Base-by-base conservation (phyloP, 257 asterid species). In the Ilex asprella region DNA sequence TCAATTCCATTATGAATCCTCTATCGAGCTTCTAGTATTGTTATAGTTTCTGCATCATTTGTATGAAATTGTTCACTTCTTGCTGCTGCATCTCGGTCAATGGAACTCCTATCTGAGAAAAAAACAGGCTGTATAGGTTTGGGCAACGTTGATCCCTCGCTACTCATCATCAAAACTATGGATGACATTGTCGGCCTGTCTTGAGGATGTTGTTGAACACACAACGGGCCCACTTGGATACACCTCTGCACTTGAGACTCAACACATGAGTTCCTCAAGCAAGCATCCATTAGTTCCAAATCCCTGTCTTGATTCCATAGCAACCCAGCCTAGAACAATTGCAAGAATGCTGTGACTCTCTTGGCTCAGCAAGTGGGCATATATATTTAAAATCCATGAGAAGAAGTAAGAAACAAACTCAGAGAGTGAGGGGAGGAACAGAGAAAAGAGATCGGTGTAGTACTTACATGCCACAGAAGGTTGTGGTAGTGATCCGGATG, bases 131-230 rank as follows among this genome's bases (percentile, higher is more conserved):
- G 75, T 31, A 73, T 75, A 6, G 85, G 79, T 44, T 68, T 70
- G 35, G 87, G 76, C 3, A 81, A 68, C 41, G 43, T 41, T 10
- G 14, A 7, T 10, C 69, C 35, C 62, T 75, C 78, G 7, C 71
- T 68, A 2, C 67, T 72, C 59, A 81, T 57, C 84, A 82, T 81
- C 16, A 65, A 60, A 32, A 81, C 65, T 11, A 63, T 75, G 1
- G 67, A 66, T 2, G 86, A 75, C 84, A 84, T 84, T 52, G 55
- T 67, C 3, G 87, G 87, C 31, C 87, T 63, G 35, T 84, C 84
- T 12, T 70, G 73, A 21, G 86, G 79, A 31, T 29, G 65, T 39
- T 63, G 61, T 27, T 79, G 82, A 31, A 75, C 78, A 21, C 87
- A 84, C 58, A 79, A 44, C 3, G 78, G 77, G 7, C 77, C 85